Base-by-base conservation (phyloP, 495 filamentous ascomycete species). In the Hypoxylon intermedium region DNA sequence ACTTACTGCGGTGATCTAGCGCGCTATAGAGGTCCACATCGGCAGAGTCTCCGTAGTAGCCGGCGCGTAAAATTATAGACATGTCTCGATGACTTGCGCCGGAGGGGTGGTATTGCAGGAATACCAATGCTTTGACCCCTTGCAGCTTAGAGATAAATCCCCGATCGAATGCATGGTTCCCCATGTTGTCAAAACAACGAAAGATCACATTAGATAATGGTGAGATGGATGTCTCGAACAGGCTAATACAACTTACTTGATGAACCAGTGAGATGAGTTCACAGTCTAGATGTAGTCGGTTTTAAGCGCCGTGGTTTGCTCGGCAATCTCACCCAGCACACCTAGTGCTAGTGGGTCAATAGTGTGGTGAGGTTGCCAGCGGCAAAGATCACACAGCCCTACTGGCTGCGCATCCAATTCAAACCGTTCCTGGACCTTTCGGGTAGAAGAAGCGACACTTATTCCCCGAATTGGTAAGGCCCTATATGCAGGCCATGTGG, bases 261-360 rank as follows among this genome's bases (percentile, higher is more conserved):
- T 15, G 4, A 51, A n/a, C 54, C 55, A 60, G 58, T 60, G 5
- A 43, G 34, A 40, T 18, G 16, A 33, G 16, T 5, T 6, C 2
- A 30, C 28, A 15, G 33, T 15, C 45, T 52, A 40, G 41, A 28
- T 18, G 11, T 30, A 47, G 24, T 16, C 11, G 16, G 38, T 26
- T 24, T 16, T 65, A 65, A 65, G 62, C 62, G 62, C 62, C 56
- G 62, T 60, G 62, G 52, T 65, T 65, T 65, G 62, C 31, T 60
- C 62, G 55, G 62, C 53, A 65, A 65, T 65, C 62, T 65, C 20
- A 56, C 45, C 38, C 11, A 48, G 38, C 50, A 59, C 9, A 18
- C 33, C 24, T 30, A 47, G 51, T 52, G 51, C 24, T 30, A 47
- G 51, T 52, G 51, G 62, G 62, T 48, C 56, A 23, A 38, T 51